These are phyloP conservation scores for Heliocybe sulcata DNA, from an alignment of 1,284 basidiomycete genomes.

Conservation along the genomic window DNA sequence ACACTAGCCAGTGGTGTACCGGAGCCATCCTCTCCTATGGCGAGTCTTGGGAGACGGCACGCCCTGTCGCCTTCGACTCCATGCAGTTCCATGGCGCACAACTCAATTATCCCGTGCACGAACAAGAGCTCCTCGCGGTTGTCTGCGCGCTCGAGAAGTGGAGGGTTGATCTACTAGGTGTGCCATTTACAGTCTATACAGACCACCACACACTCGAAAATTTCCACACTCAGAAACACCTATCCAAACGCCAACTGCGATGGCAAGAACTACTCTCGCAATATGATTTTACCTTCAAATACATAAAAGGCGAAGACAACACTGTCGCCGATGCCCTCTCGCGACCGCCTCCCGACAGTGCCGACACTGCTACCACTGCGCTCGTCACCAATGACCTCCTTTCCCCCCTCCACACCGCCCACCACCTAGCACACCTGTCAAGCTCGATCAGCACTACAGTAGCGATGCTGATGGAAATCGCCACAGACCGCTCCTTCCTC, in stretches of 20 bases:
- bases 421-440: too few relatives aligned
- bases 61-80: constrained; percentile 27
- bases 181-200: constrained; percentile 24
- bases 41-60: constrained; percentile 17
- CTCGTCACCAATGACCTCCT: too few relatives aligned
- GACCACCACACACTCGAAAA: constrained; percentile 32
- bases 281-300: constrained; percentile 25
- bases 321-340: constrained; percentile 28
- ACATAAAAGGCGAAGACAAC: constrained; percentile 29
- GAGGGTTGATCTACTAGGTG: constrained; percentile 24
- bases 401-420: too few relatives aligned
- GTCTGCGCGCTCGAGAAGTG: constrained; percentile 27
- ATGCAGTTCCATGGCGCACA: constrained; percentile 7
- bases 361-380: neutral
- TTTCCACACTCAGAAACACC: constrained; percentile 25
- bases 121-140: constrained; percentile 28
- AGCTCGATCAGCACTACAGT: too few relatives aligned
- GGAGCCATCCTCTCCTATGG: constrained; percentile 28
- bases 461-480: too few relatives aligned
- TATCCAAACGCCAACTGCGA: constrained; percentile 23
- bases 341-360: constrained; percentile 14
- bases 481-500: constrained; percentile 14
- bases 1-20: constrained; percentile 24
- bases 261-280: constrained; percentile 31
- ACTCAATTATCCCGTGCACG: constrained; percentile 27